Evolutionary conservation across 2,329 filamentous ascomycete genomes (phyloP).

Genomic region (Colletotrichum salicis): DNA sequence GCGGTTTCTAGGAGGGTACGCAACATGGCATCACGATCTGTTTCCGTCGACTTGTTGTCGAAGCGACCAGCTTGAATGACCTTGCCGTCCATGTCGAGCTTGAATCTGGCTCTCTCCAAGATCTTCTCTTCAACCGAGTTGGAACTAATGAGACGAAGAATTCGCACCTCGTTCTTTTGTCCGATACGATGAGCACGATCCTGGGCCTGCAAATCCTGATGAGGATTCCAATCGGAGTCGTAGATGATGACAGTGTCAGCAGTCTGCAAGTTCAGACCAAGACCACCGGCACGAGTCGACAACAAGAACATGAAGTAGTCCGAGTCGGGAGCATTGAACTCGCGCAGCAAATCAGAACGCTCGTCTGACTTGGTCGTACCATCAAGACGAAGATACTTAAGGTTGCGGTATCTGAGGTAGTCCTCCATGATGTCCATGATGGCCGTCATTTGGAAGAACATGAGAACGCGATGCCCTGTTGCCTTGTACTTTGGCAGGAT

Average conservation of each 20-base stretch:
- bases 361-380: slow-evolving; percentile 98
- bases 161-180: slow-evolving; percentile 99
- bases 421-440: slow-evolving; percentile 99
- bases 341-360: slow-evolving; percentile 86
- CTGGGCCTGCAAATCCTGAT: slow-evolving; percentile 98
- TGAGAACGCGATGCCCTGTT: slow-evolving; percentile 93
- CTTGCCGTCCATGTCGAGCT: slow-evolving; percentile 99
- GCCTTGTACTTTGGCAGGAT: slow-evolving; percentile 92
- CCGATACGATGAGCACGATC: slow-evolving; percentile 99
- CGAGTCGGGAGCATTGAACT: slow-evolving; percentile 90
- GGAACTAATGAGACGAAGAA: slow-evolving; percentile 92
- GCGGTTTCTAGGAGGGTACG: slow-evolving; percentile 91
- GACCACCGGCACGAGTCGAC: slow-evolving; percentile 97
- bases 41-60: slow-evolving; percentile 98
- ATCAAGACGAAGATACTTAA: slow-evolving; percentile 91
- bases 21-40: slow-evolving; percentile 96
- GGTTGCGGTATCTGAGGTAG: slow-evolving; percentile 84
- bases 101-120: slow-evolving; percentile 94
- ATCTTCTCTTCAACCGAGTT: slow-evolving; percentile 99
- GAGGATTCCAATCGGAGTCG: slow-evolving; percentile 99
- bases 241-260: slow-evolving; percentile 99
- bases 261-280: slow-evolving; percentile 96
- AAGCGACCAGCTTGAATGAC: slow-evolving; percentile 99
- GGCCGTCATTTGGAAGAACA: slow-evolving; percentile 99
- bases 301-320: slow-evolving; percentile 98